phyloP scores from a whole-genome alignment of 345 rosid genomes.

The Rhizophora mangle region DNA sequence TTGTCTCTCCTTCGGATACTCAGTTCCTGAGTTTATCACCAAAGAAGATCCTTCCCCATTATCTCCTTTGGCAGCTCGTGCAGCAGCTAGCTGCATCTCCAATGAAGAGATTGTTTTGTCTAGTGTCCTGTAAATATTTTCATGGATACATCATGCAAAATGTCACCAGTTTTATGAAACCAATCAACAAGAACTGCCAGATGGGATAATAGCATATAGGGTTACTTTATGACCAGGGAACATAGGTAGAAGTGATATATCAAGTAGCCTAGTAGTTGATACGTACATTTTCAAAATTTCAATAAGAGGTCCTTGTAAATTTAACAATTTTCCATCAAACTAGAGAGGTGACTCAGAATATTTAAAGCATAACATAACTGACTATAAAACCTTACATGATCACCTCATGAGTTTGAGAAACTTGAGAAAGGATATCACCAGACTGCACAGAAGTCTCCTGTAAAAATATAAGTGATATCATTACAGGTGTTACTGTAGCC shows the following conservation, averaged over 20 bases:
- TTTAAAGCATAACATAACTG: conserved; percentile 7
- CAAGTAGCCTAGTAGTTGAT: too few species aligned
- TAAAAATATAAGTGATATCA: conserved; percentile 17
- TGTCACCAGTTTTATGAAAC: neutral
- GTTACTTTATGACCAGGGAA: too few species aligned
- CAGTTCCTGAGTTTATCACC: conserved; percentile 34
- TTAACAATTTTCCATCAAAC: too few species aligned
- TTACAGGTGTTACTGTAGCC: conserved; percentile 10
- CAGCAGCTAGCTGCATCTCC: conserved; percentile 76
- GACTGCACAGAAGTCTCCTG: conserved; percentile 51
- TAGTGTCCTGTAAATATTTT: conserved; percentile 46
- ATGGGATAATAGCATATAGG: neutral
- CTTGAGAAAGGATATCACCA: conserved; percentile 78
- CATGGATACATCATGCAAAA: neutral
- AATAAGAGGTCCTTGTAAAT: too few species aligned
- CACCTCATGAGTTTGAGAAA: conserved; percentile 82
- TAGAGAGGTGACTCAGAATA: conserved; percentile 2
- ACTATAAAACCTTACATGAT: conserved; percentile 55
- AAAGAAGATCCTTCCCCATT: conserved; percentile 39
- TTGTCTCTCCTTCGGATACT: conserved; percentile 39
- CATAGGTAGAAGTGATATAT: too few species aligned
- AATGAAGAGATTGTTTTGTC: conserved; percentile 70
- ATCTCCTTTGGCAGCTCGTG: conserved; percentile 53
- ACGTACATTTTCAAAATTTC: too few species aligned
- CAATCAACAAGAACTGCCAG: neutral